Base-by-base conservation (phyloP, 2,329 filamentous ascomycete genomes). In the Phialophora expanda region DNA sequence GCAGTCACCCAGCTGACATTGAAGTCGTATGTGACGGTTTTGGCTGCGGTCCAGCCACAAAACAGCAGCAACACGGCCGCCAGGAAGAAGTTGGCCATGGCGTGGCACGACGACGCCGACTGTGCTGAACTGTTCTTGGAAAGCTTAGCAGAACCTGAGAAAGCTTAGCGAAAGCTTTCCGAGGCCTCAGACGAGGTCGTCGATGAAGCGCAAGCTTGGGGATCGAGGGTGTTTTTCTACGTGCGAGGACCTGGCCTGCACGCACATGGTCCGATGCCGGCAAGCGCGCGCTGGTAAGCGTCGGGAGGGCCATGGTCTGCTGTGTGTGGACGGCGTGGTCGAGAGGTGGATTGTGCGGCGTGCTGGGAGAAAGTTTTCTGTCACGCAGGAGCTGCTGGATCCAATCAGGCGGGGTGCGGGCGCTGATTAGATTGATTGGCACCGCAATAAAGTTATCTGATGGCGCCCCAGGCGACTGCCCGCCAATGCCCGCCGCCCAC, bases 1-100 rank as follows among this genome's bases (percentile, higher is more conserved):
- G 83, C 82, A 54, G 75, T 79, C 4, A 84, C 80, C 85, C 85
- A 87, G 14, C 78, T 81, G 69, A 86, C 77, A 69, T 86, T 82
- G 72, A 82, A 86, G 69, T 85, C 77, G 66, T 82, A 81, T 26
- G 76, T 80, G 56, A 82, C 78, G 1, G 78, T 44, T n/a, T 44
- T 82, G 50, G 74, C 69, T 6, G 53, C 55, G 17, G 64, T 34
- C 64, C 22, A 65, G 59, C 54, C 53, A 30, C 50, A 32, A 50
- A 60, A 56, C n/a, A 57, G 56, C 50, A 56, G 48, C 17, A 54
- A 12, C 48, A 32, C 46, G 20, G 50, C 48, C 30, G 22, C 12
- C 14, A 26, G 38, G 30, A 56, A 58, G 56, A 62, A 54, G 53
- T 58, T 66, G 38, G 53, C 51, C 64, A 66, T 66, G 34, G 53